These are phyloP conservation scores for Chlamydomonas schloesseri DNA, from an alignment of 139 green algal species.

Conservation along the genomic window DNA sequence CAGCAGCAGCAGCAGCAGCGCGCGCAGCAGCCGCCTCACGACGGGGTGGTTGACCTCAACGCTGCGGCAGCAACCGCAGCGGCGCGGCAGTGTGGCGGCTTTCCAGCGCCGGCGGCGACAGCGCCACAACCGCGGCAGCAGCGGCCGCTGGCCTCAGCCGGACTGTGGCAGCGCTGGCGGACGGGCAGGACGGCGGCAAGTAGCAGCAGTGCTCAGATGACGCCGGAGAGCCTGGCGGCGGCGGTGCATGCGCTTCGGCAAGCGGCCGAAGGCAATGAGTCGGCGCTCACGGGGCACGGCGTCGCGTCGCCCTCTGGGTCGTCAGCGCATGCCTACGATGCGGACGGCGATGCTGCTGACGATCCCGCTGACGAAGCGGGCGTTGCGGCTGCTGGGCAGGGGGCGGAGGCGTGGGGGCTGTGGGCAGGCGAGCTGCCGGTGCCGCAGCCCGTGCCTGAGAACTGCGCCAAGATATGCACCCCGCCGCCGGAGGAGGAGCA, in stretches of 20 bases:
- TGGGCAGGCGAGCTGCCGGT: not conserved
- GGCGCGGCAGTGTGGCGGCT: not conserved
- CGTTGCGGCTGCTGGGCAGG: too few species aligned
- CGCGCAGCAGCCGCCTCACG: not conserved
- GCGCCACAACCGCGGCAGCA: not conserved
- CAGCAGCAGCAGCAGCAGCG: constrained; percentile 16
- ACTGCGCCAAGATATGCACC: constrained; percentile 32
- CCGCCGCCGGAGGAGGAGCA: not conserved
- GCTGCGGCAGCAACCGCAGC: not conserved
- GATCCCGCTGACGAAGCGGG: too few species aligned
- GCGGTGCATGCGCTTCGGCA: not conserved
- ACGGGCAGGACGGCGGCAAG: not conserved
- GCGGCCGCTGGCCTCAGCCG: not conserved
- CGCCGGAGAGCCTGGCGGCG: not conserved
- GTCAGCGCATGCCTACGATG: too few species aligned
- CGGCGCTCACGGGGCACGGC: too few species aligned
- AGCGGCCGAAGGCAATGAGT: too few species aligned
- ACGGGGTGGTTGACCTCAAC: too few species aligned
- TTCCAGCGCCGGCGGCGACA: not conserved
- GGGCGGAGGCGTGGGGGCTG: too few species aligned
- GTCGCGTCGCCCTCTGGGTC: too few species aligned
- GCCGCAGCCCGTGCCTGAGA: not conserved
- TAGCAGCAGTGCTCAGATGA: not conserved
- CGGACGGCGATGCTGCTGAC: too few species aligned
- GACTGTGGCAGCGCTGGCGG: not conserved